Evolutionary conservation across 805 yeast genomes (phyloP), one percentile per base, ranked within the genome.

Genomic region (Metschnikowia matae): DNA sequence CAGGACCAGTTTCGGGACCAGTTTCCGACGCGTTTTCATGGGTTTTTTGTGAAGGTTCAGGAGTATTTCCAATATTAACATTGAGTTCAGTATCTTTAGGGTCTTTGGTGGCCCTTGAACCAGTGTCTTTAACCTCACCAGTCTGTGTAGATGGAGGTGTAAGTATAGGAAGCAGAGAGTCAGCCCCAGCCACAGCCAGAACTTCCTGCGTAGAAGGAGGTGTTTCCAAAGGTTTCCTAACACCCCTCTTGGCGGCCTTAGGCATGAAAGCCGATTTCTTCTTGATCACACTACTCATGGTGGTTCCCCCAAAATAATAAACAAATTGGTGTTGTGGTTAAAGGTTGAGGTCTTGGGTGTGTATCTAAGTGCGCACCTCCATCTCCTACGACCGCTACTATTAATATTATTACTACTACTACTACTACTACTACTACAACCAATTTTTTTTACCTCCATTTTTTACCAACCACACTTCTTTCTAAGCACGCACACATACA

Each of bases 221-320:
- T 13, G 60, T 51, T 17, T 56, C 49, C 15, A 32, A 14, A 14
- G 38, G 40, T 43, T 59, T 62, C 51, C 63, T 59, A 15, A 60
- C 52, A 8, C 55, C 53, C 37, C 65, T 58, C 55, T 63, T 65
- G 57, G 62, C 66, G 36, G 69, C 54, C 54, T 83, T 84, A 2
- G 90, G 90, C n/a, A 78, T 73, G 65, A 85, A 85, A 49, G 85
- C 80, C 11, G 85, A 77, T 23, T 83, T 79, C 62, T 67, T 67
- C 66, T 72, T 73, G 45, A 74, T 73, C 21, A 77, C 65, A 67
- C 78, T 71, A 66, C 79, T 75, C 80, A 75, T 75, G 44, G 33
- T 46, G 31, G 10, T 26, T 8, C 29, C n/a, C n/a, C n/a, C 8
- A 39, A 29, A 29, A 4, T 42, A 14, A 42, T 33, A 17, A 8